These are phyloP conservation scores for cucumber (Cucumis sativus) DNA, from an alignment of 306 rosid genomes.

Conservation along the genomic window Cucumber_9930_V3 NC_026658.2:16058501-16059000, in stretches of 20 bases:
- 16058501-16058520: conserved; percentile 16
- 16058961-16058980: too few relatives aligned
- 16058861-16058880: not conserved
- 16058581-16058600: conserved; percentile 19
- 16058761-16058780: not conserved
- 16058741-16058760: not conserved
- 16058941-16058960: too few relatives aligned
- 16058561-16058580: conserved; percentile 16
- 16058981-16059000: too few relatives aligned
- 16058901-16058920: too few relatives aligned
- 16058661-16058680: not conserved
- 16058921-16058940: too few relatives aligned
- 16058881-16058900: too few relatives aligned
- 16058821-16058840: not conserved
- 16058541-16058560: conserved; percentile 31
- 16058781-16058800: not conserved
- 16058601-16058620: conserved; percentile 14
- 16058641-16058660: conserved; percentile 40
- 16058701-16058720: not conserved
- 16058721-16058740: not conserved
- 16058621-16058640: conserved; percentile 39
- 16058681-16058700: not conserved
- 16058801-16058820: not conserved
- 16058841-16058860: not conserved
- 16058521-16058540: conserved; percentile 26